A percentile compares a stretch with the other conserved stretches of the same genome.
Conservation (phyloP, 106 monocot species). For the Acanthochlamys bracteata region DNA sequence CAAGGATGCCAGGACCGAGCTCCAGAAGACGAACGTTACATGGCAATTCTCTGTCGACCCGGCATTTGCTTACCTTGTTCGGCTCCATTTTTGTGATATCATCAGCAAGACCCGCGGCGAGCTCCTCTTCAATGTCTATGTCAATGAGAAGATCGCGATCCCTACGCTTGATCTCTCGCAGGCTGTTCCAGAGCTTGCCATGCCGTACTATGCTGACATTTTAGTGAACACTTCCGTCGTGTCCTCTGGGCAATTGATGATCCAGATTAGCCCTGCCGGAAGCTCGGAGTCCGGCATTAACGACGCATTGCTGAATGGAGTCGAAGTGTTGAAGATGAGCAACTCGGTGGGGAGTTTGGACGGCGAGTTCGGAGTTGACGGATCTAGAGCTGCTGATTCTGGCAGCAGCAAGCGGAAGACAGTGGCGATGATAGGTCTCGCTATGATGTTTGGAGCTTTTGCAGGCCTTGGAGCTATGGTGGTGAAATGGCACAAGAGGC, state of each 20-base stretch:
- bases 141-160: constrained; percentile 21
- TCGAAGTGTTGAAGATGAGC: constrained; percentile 38
- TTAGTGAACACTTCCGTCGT: constrained; percentile 18
- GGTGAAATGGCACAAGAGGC: constrained; percentile 27
- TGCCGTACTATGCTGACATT: constrained; percentile 26
- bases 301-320: constrained; percentile 32
- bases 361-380: constrained; percentile 27
- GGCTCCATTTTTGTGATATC: constrained; percentile 42
- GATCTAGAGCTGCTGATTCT: background rate
- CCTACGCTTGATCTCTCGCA: constrained; percentile 27
- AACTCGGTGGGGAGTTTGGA: constrained; percentile 37
- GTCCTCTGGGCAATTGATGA: constrained; percentile 4
- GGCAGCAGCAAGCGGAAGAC: constrained; percentile 7
- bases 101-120: constrained; percentile 27
- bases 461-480: constrained; percentile 21
- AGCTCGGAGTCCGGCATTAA: constrained; percentile 4
- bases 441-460: constrained; percentile 32
- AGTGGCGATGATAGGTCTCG: constrained; percentile 20
- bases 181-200: constrained; percentile 4
- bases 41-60: constrained; percentile 31
- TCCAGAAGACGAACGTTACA: constrained; percentile 22
- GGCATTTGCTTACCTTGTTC: constrained; percentile 25
- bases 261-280: constrained; percentile 25
- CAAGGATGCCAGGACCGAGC: constrained; percentile 14
- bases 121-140: constrained; percentile 40